Evolutionary conservation across 163 green algal species (phyloP).

Genomic region (Scenedesmus sp.): DNA sequence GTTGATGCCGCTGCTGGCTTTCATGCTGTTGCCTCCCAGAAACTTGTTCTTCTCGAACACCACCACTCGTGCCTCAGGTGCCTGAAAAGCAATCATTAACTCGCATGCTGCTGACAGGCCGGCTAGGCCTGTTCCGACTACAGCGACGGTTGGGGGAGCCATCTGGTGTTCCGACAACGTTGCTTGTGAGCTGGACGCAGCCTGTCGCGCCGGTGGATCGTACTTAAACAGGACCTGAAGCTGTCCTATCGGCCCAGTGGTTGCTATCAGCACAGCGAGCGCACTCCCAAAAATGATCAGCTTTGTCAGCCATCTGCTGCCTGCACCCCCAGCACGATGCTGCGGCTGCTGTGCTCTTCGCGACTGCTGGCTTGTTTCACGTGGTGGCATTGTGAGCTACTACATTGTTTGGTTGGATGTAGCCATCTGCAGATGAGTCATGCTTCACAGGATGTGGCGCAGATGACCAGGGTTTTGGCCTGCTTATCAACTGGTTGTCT

Average conservation of each 20-base stretch:
- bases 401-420: neutral
- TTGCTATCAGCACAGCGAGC: neutral
- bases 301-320: neutral
- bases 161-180: neutral
- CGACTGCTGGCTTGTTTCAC: neutral
- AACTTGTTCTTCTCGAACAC: slow-evolving; percentile 80
- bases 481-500: neutral
- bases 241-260: neutral
- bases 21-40: slow-evolving; percentile 80
- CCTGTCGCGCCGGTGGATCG: neutral
- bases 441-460: neutral
- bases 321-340: neutral
- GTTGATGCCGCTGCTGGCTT: slow-evolving; percentile 85
- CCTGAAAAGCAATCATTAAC: neutral
- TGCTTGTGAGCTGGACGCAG: neutral
- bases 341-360: neutral
- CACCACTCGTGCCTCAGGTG: slow-evolving; percentile 58
- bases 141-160: slow-evolving; percentile 56
- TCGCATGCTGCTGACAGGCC: slow-evolving; percentile 67
- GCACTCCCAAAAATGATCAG: neutral
- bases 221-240: neutral
- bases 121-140: slow-evolving; percentile 76
- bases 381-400: neutral
- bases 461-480: neutral
- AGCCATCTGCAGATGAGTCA: neutral